A percentile compares a stretch with the other conserved stretches of the same genome.
These are phyloP conservation scores for Malania oleifera DNA, from an alignment of 164 flowering plant species.

Conservation along the genomic window DNA sequence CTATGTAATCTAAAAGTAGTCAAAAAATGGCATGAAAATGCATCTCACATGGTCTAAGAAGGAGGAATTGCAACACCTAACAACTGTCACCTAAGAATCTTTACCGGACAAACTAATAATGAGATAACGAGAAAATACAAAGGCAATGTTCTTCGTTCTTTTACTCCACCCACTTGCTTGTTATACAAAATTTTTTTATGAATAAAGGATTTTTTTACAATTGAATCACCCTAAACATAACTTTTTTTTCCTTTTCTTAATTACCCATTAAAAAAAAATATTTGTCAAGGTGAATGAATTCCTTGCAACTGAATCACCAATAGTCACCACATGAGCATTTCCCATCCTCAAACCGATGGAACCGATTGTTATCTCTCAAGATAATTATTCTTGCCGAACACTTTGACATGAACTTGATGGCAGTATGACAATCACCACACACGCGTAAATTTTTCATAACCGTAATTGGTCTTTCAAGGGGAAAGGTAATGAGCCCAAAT, in stretches of 20 bases:
- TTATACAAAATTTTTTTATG: too few relatives aligned
- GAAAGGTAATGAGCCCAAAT: conserved; percentile 70
- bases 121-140: too few relatives aligned
- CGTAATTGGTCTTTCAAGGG: conserved; percentile 61
- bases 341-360: conserved; percentile 86
- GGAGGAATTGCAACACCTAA: too few relatives aligned
- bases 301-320: conserved; percentile 50
- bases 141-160: too few relatives aligned
- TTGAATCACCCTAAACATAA: not conserved
- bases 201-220: not conserved
- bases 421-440: conserved; percentile 88
- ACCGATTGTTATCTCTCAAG: conserved; percentile 79
- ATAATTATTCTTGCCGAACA: conserved; percentile 64
- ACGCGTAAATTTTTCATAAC: conserved; percentile 94
- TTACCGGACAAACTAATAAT: too few relatives aligned
- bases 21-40: too few relatives aligned
- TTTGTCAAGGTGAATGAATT: not conserved
- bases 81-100: too few relatives aligned
- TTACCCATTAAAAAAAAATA: not conserved
- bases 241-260: not conserved
- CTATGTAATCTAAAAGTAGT: too few relatives aligned
- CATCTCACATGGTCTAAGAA: too few relatives aligned
- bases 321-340: conserved; percentile 85
- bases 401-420: conserved; percentile 83
- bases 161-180: too few relatives aligned